Percentiles rank a stretch among this genome's conserved stretches.
These are phyloP conservation scores for Kwoniella bestiolae DNA, from an alignment of 768 basidiomycete genomes.

Conservation along the genomic window DNA sequence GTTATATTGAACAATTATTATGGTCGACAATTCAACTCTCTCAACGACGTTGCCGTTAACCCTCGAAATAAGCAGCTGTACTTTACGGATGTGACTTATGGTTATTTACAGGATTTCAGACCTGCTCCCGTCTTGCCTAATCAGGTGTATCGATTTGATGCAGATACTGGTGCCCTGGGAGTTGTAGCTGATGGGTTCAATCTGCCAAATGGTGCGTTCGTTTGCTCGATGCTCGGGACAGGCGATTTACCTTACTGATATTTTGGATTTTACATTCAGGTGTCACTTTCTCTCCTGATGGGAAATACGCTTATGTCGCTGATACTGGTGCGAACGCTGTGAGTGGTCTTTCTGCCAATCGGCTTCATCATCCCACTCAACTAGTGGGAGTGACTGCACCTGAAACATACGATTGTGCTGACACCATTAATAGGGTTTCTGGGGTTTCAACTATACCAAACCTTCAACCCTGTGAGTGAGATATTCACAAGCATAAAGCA, in stretches of 20 bases:
- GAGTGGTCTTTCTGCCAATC: constrained; percentile 24
- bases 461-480: constrained; percentile 70
- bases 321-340: constrained; percentile 49
- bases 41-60: constrained; percentile 78
- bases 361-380: no score
- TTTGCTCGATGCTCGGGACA: not conserved
- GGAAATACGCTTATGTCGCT: constrained; percentile 68
- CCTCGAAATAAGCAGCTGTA: constrained; percentile 69
- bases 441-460: constrained; percentile 58
- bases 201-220: constrained; percentile 64
- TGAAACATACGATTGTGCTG: no score
- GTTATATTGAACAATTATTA: constrained; percentile 74
- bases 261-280: constrained; percentile 45
- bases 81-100: constrained; percentile 74
- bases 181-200: constrained; percentile 79
- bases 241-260: not conserved
- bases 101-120: constrained; percentile 69
- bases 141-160: constrained; percentile 79
- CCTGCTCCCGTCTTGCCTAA: constrained; percentile 69
- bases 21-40: constrained; percentile 78
- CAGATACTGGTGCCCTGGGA: constrained; percentile 67
- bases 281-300: constrained; percentile 71
- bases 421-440: constrained; percentile 33
- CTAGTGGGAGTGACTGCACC: no score
- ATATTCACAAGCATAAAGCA: not conserved